Conservation (phyloP, 495 filamentous ascomycete species). For the Xylaria grammica region DNA sequence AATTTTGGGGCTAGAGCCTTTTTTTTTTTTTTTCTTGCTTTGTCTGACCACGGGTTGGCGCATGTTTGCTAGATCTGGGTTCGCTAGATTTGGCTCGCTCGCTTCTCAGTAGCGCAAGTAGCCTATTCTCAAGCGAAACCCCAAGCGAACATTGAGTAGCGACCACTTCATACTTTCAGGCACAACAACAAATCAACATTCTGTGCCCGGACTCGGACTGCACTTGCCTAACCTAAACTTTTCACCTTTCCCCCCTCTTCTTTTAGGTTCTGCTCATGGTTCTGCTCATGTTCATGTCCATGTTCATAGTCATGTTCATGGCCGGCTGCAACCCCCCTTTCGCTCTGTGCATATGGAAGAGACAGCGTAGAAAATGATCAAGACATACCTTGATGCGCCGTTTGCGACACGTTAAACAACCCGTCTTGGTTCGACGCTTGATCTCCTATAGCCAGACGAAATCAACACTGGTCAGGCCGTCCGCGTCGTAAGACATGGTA, state of each 20-base stretch:
- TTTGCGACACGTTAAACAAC: constrained; percentile 95
- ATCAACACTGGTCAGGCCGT: constrained; percentile 27
- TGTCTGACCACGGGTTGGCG: constrained; percentile 27
- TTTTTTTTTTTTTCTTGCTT: constrained; percentile 13
- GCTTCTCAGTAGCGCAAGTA: constrained; percentile 42
- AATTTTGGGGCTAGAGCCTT: constrained; percentile 7
- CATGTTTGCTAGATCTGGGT: constrained; percentile 20
- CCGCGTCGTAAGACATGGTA: neutral
- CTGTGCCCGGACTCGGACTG: neutral
- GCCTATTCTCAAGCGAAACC: constrained; percentile 32
- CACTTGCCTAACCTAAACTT: constrained; percentile 26
- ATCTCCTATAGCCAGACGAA: constrained; percentile 69
- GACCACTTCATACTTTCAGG: constrained; percentile 29
- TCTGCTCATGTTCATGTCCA: too few relatives aligned
- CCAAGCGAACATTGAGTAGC: constrained; percentile 26
- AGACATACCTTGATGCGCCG: constrained; percentile 93
- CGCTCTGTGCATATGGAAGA: constrained; percentile 6
- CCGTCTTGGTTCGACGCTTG: constrained; percentile 96
- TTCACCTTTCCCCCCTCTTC: constrained; percentile 10
- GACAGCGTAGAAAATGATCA: constrained; percentile 24
- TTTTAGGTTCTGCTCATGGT: too few relatives aligned
- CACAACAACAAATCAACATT: constrained; percentile 20
- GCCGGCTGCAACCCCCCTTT: neutral
- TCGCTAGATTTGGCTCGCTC: constrained; percentile 33
- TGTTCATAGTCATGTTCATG: constrained; percentile 25